These are phyloP conservation scores for Boletus rufocinnamomeus DNA, from an alignment of 768 basidiomycete genomes.

Conservation along the genomic window DNA sequence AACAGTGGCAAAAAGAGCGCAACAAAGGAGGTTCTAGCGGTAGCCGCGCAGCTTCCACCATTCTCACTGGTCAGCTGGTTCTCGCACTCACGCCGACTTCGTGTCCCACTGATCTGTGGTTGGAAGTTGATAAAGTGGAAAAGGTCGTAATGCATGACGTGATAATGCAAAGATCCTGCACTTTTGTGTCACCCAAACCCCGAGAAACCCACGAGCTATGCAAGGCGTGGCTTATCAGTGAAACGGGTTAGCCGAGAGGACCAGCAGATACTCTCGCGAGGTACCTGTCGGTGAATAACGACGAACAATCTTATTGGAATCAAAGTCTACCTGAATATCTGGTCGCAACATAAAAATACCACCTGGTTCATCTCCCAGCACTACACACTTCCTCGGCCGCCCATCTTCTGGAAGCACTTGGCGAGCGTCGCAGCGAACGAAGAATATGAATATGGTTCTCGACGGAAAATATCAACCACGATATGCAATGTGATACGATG, in stretches of 20 bases:
- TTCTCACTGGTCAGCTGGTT: too few relatives aligned
- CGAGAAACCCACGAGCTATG: neutral
- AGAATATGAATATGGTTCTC: neutral
- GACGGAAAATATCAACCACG: too few relatives aligned
- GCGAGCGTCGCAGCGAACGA: neutral
- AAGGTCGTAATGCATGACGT: neutral
- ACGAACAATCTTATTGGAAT: neutral
- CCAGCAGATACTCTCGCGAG: too few relatives aligned
- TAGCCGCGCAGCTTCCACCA: neutral
- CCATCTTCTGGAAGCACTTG: neutral
- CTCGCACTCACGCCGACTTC: neutral
- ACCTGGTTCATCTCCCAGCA: neutral
- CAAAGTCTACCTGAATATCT: neutral
- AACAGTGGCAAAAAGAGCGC: neutral
- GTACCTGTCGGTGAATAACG: neutral
- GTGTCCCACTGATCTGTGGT: neutral
- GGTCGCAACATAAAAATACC: neutral
- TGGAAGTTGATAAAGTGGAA: neutral
- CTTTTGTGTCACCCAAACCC: too few relatives aligned
- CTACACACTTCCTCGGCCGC: neutral
- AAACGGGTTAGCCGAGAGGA: too few relatives aligned
- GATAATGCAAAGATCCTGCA: too few relatives aligned
- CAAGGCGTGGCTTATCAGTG: too few relatives aligned
- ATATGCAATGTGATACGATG: neutral
- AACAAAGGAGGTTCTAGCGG: neutral